Percentiles rank a stretch among this genome's conserved stretches.
Evolutionary conservation across 441 rosid genomes (phyloP).

Genomic region (Omphalea diandra): DNA sequence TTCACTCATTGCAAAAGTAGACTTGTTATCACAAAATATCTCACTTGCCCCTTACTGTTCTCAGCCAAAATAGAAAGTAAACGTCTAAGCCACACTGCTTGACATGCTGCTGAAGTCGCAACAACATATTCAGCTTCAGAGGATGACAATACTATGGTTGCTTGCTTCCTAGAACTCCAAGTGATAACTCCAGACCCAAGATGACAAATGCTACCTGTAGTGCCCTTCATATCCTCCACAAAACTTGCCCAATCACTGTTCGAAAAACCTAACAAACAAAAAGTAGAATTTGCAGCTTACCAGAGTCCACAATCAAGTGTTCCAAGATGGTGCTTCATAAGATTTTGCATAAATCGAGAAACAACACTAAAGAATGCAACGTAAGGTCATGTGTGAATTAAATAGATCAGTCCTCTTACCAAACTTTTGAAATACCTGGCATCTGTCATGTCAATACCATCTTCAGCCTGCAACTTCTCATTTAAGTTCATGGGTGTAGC

Average conservation of each 20-base stretch:
- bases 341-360: neutral
- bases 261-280: neutral
- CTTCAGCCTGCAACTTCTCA: neutral
- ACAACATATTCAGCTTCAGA: neutral
- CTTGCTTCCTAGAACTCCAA: neutral
- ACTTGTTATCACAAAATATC: neutral
- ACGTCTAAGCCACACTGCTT: neutral
- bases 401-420: neutral
- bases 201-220: neutral
- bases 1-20: neutral
- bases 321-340: neutral
- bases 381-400: neutral
- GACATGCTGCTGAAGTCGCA: neutral
- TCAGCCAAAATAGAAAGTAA: neutral
- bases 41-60: neutral
- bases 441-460: neutral
- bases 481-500: neutral
- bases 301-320: neutral
- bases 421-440: neutral
- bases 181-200: neutral
- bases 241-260: neutral
- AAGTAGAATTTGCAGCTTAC: neutral
- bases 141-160: neutral
- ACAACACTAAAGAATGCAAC: neutral
- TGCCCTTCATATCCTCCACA: neutral